Base-by-base conservation (phyloP, 306 rosid species). In the Cicer pinnatifidum region DNA sequence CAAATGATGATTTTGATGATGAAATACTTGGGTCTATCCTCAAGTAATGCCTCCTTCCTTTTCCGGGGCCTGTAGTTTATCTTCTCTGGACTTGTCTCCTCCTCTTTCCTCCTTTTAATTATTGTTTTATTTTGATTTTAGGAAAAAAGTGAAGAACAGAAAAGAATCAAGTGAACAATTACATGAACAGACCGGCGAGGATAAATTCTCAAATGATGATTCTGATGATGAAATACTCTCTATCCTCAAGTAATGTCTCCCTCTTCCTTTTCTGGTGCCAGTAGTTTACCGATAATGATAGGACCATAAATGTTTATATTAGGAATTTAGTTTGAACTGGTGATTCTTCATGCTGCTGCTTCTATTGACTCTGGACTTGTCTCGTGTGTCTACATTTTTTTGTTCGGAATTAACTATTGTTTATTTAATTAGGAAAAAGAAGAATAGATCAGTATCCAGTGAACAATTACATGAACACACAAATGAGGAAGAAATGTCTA, bases 211-310 rank as follows among this genome's bases (percentile, higher is more conserved):
- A 19, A 79, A 67, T 13, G 75, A 87, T 73, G 85, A 63, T 72
- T 84, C 82, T 11, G 90, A 81, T 81, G 84, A 86, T 60, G 89
- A 88, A 75, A 53, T 81, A 60, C 86, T 88, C 75, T 84, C 92
- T 50, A 75, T 86, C 73, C 75, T 81, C 74, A 84, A 81, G 96
- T 87, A 86, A 72, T 75, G 53, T 82, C 66, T 65, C 67, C 66
- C 44, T 71, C 73, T 71, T 15, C 69, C 40, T 64, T 56, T 41
- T 38, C 52, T 62, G 37, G n/a, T 9, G 53, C 9, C 39, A 19
- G 43, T 5, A 64, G 45, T 69, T 73, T 54, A 59, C 38, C 57
- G 51, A 45, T 35, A 11, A 43, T 38, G 69, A 63, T 70, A n/a
- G 62, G 20, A 40, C 51, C 75, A 53, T 77, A 62, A 15, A 35